A percentile compares a stretch with the other conserved stretches of the same genome.
phyloP scores from a whole-genome alignment of 2,329 filamentous ascomycete species.

The Periconia sp. region DNA sequence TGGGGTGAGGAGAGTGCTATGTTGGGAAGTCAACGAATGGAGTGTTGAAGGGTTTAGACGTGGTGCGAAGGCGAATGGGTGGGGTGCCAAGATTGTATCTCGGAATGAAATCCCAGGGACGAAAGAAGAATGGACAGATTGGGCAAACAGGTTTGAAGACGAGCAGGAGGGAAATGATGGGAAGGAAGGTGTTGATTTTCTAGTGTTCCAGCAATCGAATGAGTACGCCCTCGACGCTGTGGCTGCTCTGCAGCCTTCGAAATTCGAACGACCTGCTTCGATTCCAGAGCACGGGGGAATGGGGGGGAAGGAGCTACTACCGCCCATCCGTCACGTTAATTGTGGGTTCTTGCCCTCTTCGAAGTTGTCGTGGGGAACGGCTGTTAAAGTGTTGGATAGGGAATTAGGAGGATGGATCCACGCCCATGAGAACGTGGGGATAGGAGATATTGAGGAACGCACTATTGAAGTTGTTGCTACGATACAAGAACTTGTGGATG shows the following conservation, averaged over 20 bases:
- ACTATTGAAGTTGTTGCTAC: constrained; percentile 42
- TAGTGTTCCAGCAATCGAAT: constrained; percentile 48
- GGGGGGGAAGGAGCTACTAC: constrained; percentile 11
- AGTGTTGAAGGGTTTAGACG: constrained; percentile 48
- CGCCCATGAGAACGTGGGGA: constrained; percentile 62
- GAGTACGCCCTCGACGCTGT: constrained; percentile 24
- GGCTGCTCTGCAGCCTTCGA: neutral
- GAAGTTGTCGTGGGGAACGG: constrained; percentile 50
- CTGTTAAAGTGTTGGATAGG: constrained; percentile 51
- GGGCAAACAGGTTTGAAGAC: neutral
- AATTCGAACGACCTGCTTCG: neutral
- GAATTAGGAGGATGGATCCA: constrained; percentile 58
- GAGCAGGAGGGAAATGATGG: neutral
- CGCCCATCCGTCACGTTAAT: constrained; percentile 59
- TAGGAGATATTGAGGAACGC: constrained; percentile 24
- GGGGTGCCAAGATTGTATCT: constrained; percentile 24
- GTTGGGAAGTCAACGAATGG: constrained; percentile 81
- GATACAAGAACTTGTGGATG: constrained; percentile 39
- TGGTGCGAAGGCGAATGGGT: constrained; percentile 46
- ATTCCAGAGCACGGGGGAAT: neutral
- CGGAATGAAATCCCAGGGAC: constrained; percentile 1
- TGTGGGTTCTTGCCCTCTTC: constrained; percentile 60
- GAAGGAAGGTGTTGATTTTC: constrained; percentile 23
- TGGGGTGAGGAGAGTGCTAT: constrained; percentile 69
- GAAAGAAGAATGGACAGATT: constrained; percentile 3